Conservation (phyloP, 306 rosid species). For the Medicago truncatula region DNA sequence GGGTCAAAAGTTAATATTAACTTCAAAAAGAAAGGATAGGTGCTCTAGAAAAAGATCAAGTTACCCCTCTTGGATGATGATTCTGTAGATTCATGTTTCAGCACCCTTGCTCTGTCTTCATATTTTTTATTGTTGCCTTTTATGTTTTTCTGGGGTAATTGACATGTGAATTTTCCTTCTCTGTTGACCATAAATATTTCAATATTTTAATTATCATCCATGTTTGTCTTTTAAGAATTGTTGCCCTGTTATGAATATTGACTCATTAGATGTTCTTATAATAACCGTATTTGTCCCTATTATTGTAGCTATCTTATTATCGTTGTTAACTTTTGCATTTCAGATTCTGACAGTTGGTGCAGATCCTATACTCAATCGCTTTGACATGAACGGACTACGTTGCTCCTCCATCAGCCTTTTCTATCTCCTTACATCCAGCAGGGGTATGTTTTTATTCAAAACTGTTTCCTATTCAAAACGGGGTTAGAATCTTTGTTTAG, state of each 20-base stretch:
- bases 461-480: not conserved
- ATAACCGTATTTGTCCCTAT: not conserved
- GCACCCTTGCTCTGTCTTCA: not conserved
- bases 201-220: constrained; percentile 18
- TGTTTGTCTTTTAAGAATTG: constrained; percentile 22
- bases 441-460: constrained; percentile 63
- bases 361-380: constrained; percentile 76
- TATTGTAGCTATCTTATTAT: not conserved
- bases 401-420: constrained; percentile 81
- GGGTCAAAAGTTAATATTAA: not conserved
- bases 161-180: not conserved
- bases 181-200: constrained; percentile 11
- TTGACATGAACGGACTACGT: constrained; percentile 87
- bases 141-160: not conserved
- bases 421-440: constrained; percentile 75
- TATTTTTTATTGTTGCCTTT: not conserved
- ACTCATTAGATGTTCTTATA: constrained; percentile 20
- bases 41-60: not conserved
- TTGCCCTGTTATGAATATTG: constrained; percentile 4
- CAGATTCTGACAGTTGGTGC: constrained; percentile 91
- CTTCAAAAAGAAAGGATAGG: not conserved
- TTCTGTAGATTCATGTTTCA: not conserved
- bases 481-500: constrained; percentile 6
- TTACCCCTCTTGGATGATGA: not conserved
- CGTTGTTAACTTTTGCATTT: constrained; percentile 12